These are phyloP conservation scores for Curvularia verruculosa DNA, from an alignment of 2,329 filamentous ascomycete genomes.

Conservation along the genomic window DNA sequence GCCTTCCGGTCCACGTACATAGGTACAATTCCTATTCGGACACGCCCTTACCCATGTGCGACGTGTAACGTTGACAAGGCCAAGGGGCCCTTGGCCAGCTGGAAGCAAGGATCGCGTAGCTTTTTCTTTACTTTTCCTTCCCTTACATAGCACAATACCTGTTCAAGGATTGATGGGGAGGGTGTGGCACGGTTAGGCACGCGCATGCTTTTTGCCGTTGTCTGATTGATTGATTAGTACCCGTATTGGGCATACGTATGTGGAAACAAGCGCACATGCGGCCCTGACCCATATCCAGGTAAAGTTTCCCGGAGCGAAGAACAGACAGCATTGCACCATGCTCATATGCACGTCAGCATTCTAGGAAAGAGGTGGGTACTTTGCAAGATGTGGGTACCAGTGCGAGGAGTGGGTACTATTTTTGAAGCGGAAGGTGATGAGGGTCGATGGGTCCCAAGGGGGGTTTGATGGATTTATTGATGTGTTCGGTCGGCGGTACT, in stretches of 20 bases:
- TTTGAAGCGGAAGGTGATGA: neutral
- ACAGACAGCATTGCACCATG: neutral
- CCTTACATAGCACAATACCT: neutral
- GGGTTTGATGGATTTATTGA: neutral
- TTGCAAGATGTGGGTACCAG: neutral
- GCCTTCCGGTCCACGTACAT: neutral
- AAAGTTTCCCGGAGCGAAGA: neutral
- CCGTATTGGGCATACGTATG: neutral
- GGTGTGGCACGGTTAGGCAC: neutral
- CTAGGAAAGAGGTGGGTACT: neutral
- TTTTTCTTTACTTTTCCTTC: neutral
- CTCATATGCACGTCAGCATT: neutral
- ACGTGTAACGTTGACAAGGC: neutral
- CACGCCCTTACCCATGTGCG: neutral
- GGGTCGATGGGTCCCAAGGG: neutral
- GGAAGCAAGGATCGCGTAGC: neutral
- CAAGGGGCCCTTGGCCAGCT: neutral
- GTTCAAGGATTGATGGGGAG: neutral
- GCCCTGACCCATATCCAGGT: neutral
- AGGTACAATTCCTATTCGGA: neutral
- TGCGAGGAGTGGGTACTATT: neutral
- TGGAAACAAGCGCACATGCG: neutral
- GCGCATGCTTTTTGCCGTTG: neutral
- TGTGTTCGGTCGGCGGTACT: neutral
- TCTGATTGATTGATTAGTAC: no score